Base-by-base conservation (phyloP, 768 basidiomycete species). In the Boletus coccyginus region DNA sequence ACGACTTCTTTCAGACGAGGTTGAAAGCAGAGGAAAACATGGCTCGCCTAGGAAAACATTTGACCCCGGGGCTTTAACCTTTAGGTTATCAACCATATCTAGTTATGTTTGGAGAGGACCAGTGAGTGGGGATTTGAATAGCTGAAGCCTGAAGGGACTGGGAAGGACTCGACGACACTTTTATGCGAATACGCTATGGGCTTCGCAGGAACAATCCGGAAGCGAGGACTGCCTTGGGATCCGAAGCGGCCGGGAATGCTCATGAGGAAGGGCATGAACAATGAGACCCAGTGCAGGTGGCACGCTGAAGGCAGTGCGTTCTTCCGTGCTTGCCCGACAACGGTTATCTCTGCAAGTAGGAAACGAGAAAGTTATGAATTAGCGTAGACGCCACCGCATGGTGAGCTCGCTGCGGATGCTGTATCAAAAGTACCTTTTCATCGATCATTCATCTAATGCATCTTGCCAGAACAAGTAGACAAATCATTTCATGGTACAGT, bases 21-120 rank as follows among this genome's bases (percentile, higher is more conserved):
- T 24, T 12, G 8, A n/a, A 17, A 45, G 2, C 6, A 46, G 21
- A 38, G 12, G 13, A 14, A 48, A 31, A 19, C 4, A 12, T 7
- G 38, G 52, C 61, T 49, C 29, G 33, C 69, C 58, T 40, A 68
- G 44, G 45, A 72, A 70, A 27, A 46, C 54, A 29, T 58, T 66
- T 7, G 51, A 29, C 10, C 47, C 55, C 11, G 17, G 47, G 13
- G 45, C 24, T 24, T 49, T 53, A 13, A 32, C 21, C 44, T 43
- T 59, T 38, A 21, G 27, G n/a, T 19, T 50, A n/a, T 44, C 52
- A 12, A 10, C 32, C 64, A 68, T 66, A 2, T 19, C 6, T 24
- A 21, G n/a, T 35, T 17, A 14, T 19, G 24, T 17, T 7, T 33
- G 7, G 39, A 38, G 39, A 38, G 24, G 45, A 36, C 13, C n/a